Conservation (phyloP, 768 basidiomycete species). For the Trametes meyenii region DNA sequence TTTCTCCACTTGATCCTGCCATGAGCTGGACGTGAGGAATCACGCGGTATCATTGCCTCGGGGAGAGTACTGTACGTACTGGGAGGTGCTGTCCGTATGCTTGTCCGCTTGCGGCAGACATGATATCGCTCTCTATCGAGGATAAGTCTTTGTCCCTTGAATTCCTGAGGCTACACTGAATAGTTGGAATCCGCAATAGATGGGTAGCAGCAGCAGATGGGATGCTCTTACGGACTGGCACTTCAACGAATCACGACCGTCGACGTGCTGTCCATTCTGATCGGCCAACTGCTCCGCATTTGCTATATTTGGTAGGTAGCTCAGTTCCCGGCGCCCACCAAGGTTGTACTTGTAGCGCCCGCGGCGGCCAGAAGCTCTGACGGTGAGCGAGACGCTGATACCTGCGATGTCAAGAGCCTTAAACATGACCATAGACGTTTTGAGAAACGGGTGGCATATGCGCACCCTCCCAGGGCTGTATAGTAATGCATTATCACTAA, state of each 20-base stretch:
- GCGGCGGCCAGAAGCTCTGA: no score
- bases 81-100: slow-evolving; percentile 58
- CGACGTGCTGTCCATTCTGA: slow-evolving; percentile 12
- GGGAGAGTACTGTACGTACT: slow-evolving; percentile 42
- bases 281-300: background rate
- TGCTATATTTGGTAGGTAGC: slow-evolving; percentile 1
- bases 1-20: slow-evolving; percentile 73
- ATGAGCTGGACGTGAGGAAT: slow-evolving; percentile 2
- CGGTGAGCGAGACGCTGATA: no score
- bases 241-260: slow-evolving; percentile 2
- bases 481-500: no score
- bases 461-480: no score
- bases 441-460: no score
- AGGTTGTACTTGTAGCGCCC: background rate
- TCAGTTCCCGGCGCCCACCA: background rate
- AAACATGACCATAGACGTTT: no score
- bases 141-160: background rate
- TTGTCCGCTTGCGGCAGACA: slow-evolving; percentile 27
- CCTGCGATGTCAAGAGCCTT: no score
- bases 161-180: no score
- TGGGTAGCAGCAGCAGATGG: background rate
- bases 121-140: background rate
- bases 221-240: background rate
- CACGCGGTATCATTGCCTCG: slow-evolving; percentile 17
- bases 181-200: background rate